Base-by-base conservation (phyloP, 164 flowering plant species). In the Magnolia sinica region DNA sequence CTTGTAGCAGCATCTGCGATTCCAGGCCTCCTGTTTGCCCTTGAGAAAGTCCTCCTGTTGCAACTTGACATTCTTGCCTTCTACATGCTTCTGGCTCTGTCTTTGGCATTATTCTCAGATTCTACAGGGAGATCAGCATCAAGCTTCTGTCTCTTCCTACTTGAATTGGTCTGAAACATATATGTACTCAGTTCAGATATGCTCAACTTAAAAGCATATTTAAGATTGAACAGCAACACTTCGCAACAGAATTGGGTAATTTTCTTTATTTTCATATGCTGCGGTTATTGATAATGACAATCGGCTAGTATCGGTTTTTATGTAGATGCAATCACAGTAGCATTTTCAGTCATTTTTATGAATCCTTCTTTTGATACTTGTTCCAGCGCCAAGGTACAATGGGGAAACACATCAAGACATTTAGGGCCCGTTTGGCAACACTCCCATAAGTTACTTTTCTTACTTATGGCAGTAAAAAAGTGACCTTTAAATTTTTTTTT, bases 11-110 rank as follows among this genome's bases (percentile, higher is more conserved):
- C 94, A 84, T 80, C 93, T 89, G 75, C 97, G 84, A 68, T 91
- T 92, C 66, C 97, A 81, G 45, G 96, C 91, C 77, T 91, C 89
- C 55, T 97, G 80, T 87, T 92, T 96, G 29, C 99, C 97, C 82
- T 92, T 96, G 50, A 97, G 97, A 73, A 87, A 87, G 7, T 93
- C 96, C 71, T 91, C 97, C 69, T 78, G 86, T 61, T 84, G 89
- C 14, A 91, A 82, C 24, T 89, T 88, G 13, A 84, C 76, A 82
- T 76, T 87, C 73, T 83, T 91, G 51, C 85, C 74, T 63, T 86
- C 92, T 8, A 74, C 80, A 73, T 80, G 89, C 80, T 83, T 87
- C 10, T 37, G 16, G 67, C 31, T 73, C 80, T 85, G 8, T 80
- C 81, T 70, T 82, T 84, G 71, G 78, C 79, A 23, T 84, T 87